A percentile compares a stretch with the other conserved stretches of the same genome.
Conservation (phyloP, 2,329 filamentous ascomycete species). For the Neonectria sp. region DNA sequence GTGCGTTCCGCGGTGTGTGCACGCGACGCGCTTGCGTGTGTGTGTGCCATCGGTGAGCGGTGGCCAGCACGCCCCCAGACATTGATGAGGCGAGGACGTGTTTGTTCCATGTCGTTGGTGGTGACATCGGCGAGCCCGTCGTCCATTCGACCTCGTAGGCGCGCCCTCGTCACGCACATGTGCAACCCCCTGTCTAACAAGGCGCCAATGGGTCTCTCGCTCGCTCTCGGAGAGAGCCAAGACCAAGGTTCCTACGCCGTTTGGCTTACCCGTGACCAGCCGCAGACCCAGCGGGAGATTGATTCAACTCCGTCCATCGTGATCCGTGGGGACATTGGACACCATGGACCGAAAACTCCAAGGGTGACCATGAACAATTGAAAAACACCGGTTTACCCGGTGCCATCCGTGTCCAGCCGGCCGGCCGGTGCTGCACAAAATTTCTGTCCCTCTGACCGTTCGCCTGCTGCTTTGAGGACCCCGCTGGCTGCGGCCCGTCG, state of each 20-base stretch:
- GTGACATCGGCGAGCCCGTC: neutral
- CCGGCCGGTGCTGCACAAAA: conserved; percentile 7
- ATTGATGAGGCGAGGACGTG: neutral
- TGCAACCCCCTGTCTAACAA: neutral
- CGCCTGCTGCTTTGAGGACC: conserved; percentile 26
- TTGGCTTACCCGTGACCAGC: conserved; percentile 2
- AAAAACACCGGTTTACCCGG: conserved; percentile 20
- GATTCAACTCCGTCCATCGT: conserved; percentile 7
- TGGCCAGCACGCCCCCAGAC: conserved; percentile 4
- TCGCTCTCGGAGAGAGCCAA: conserved; percentile 1
- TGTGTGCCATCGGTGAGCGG: neutral
- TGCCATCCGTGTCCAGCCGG: conserved; percentile 28
- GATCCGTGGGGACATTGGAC: neutral
- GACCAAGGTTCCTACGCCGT: conserved; percentile 1
- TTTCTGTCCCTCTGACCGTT: conserved; percentile 2
- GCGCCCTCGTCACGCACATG: neutral
- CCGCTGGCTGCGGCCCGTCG: conserved; percentile 20
- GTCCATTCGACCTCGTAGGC: neutral
- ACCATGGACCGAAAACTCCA: conserved; percentile 5
- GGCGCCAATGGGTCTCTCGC: neutral
- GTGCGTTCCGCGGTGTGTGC: conserved; percentile 16
- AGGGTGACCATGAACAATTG: neutral
- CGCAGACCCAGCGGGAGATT: neutral
- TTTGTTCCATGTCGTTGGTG: conserved; percentile 1
- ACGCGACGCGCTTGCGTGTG: neutral